Conservation (phyloP, 2,329 filamentous ascomycete genomes). For the Colletotrichum sp. region DNA sequence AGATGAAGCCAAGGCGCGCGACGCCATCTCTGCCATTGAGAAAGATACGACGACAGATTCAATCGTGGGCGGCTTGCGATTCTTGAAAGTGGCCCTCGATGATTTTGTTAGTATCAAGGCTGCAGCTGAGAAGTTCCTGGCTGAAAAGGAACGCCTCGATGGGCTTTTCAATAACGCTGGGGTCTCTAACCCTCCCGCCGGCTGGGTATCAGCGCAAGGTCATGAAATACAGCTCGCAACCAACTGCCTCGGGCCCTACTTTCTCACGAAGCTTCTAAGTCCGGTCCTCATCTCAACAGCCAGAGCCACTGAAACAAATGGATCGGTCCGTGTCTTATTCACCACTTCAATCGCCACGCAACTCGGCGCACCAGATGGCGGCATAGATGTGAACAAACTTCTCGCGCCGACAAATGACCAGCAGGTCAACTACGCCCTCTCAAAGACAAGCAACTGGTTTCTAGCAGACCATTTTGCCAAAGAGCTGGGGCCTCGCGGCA, state of each 20-base stretch:
- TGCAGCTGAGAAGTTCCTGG: slow-evolving; percentile 31
- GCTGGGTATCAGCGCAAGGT: slow-evolving; percentile 29
- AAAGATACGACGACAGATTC: slow-evolving; percentile 30
- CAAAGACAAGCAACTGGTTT: slow-evolving; percentile 33
- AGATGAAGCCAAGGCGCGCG: slow-evolving; percentile 36
- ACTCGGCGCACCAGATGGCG: slow-evolving; percentile 26
- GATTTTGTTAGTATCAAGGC: slow-evolving; percentile 32
- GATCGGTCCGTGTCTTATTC: slow-evolving; percentile 36
- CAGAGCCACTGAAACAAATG: slow-evolving; percentile 2
- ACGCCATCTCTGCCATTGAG: slow-evolving; percentile 44
- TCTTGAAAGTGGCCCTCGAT: slow-evolving; percentile 43
- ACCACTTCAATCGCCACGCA: slow-evolving; percentile 30
- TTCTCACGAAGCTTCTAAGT: slow-evolving; percentile 27
- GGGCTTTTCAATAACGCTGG: slow-evolving; percentile 44
- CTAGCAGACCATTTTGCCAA: slow-evolving; percentile 33
- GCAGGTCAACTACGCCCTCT: slow-evolving; percentile 31
- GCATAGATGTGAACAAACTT: slow-evolving; percentile 28
- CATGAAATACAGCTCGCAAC: slow-evolving; percentile 27
- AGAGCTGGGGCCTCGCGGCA: slow-evolving; percentile 22
- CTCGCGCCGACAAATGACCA: slow-evolving; percentile 11
- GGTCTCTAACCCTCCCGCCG: slow-evolving; percentile 28
- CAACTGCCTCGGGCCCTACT: slow-evolving; percentile 27
- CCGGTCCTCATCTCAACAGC: slow-evolving; percentile 19
- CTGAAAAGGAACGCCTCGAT: slow-evolving; percentile 34
- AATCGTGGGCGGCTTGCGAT: slow-evolving; percentile 37